Evolutionary conservation across 2,329 filamentous ascomycete genomes (phyloP), one percentile per base, ranked within the genome.

Genomic region (Aspergillus tamarii): DNA sequence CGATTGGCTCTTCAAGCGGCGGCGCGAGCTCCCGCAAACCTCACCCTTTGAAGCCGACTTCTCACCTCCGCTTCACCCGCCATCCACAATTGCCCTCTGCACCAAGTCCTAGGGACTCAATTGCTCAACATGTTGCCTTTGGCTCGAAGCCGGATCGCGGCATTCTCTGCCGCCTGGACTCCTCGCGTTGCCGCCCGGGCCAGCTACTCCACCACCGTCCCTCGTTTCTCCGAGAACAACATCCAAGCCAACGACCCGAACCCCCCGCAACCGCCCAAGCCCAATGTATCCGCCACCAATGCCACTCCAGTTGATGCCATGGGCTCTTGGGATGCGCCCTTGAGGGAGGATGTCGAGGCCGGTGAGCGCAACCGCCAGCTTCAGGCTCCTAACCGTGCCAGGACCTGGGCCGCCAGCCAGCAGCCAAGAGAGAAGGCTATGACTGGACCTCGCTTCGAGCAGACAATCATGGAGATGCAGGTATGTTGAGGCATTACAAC

Each of bases 371-470:
- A 83, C 72, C 83, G 87, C 67, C 81, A 85, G 62, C 80, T 84
- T 78, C 95, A 99, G 84, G 92, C 94, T 36, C 95, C 95, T 26
- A 99, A 99, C 84, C 88, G 93, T 67, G 81, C 84, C 64, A 87
- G 81, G 7, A 86, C 92, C 64, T 99, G 95, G 95, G 93, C 92
- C 66, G 83, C 88, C 75, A 96, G 88, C 82, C 95, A 99, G 85
- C 88, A 88, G 79, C 88, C 93, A 45, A 86, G 94, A 73, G 86
- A 88, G 60, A 81, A 88, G 79, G 95, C 93, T 59, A 99, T 99
- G 94, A 88, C 89, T 48, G 95, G 95, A 48, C 95, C 95, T 69
- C 86, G 94, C 72, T 99, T 99, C 75, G 95, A 99, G 85, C 94
- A 98, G 88, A 98, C 93, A 39, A 92, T 96, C 74, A 94, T 98